Evolutionary conservation across 2,329 filamentous ascomycete genomes (phyloP).

Genomic region (Neofusicoccum cordaticola): DNA sequence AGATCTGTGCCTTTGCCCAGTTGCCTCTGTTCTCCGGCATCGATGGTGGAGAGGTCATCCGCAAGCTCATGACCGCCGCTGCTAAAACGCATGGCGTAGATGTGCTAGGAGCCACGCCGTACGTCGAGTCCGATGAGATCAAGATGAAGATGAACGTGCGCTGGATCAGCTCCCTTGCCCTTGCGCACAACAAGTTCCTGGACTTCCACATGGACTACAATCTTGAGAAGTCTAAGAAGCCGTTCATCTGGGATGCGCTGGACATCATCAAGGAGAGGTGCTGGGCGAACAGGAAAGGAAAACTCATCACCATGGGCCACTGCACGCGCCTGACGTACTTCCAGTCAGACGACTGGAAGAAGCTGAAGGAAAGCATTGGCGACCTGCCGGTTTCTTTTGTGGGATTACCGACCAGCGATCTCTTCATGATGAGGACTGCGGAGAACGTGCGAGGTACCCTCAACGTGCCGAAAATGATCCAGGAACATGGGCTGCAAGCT

Average conservation of each 20-base stretch:
- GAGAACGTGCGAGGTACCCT: conserved; percentile 57
- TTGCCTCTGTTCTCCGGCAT: conserved; percentile 62
- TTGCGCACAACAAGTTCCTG: conserved; percentile 54
- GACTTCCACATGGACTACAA: conserved; percentile 74
- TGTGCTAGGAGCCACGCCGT: conserved; percentile 66
- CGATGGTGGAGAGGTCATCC: conserved; percentile 51
- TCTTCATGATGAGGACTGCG: conserved; percentile 66
- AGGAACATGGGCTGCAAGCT: conserved; percentile 55
- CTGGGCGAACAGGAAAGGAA: conserved; percentile 46
- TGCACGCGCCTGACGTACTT: conserved; percentile 65
- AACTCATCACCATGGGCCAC: conserved; percentile 56
- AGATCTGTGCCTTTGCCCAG: conserved; percentile 70
- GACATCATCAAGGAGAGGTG: conserved; percentile 46
- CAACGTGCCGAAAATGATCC: conserved; percentile 59
- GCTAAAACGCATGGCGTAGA: conserved; percentile 47
- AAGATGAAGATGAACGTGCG: conserved; percentile 57
- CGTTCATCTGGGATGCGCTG: conserved; percentile 56
- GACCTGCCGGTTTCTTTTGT: conserved; percentile 63
- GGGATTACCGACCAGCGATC: conserved; percentile 67
- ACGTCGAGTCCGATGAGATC: conserved; percentile 58
- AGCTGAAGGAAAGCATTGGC: conserved; percentile 49
- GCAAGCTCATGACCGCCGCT: conserved; percentile 49
- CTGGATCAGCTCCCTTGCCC: conserved; percentile 59
- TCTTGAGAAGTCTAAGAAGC: conserved; percentile 49
- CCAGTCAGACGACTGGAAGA: conserved; percentile 47